A percentile compares a stretch with the other conserved stretches of the same genome.
phyloP scores from a whole-genome alignment of 495 filamentous ascomycete species.

The Halenospora varia region DNA sequence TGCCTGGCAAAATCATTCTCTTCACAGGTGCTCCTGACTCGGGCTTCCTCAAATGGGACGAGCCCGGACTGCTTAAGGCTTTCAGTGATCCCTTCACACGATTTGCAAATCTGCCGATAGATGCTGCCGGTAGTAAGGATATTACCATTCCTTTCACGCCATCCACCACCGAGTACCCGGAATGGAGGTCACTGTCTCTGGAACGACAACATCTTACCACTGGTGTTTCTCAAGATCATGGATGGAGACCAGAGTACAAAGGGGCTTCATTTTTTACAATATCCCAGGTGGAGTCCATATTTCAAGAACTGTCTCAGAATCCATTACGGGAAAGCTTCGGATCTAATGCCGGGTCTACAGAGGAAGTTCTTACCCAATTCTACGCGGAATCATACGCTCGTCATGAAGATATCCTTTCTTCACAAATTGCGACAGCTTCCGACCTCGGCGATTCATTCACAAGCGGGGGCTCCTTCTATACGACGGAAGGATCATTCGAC shows the following conservation, averaged over 20 bases:
- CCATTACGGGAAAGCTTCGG: constrained; percentile 25
- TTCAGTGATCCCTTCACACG: constrained; percentile 41
- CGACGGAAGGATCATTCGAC: neutral
- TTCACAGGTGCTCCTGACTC: constrained; percentile 60
- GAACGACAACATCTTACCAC: constrained; percentile 32
- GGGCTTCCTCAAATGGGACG: constrained; percentile 51
- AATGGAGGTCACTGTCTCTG: constrained; percentile 46
- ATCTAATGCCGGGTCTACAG: constrained; percentile 17
- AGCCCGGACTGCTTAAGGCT: constrained; percentile 42
- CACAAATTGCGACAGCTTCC: constrained; percentile 37
- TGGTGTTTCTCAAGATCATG: constrained; percentile 41
- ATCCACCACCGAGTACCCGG: constrained; percentile 27
- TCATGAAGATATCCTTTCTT: constrained; percentile 53
- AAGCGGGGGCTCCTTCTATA: constrained; percentile 1
- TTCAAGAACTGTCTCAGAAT: constrained; percentile 19
- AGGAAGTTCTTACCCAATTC: constrained; percentile 53
- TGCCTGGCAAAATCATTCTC: constrained; percentile 35
- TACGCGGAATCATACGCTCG: constrained; percentile 69
- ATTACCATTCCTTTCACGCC: constrained; percentile 2
- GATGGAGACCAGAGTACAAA: constrained; percentile 19
- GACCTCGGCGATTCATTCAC: constrained; percentile 7
- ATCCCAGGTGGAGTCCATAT: constrained; percentile 29
- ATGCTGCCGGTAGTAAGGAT: neutral
- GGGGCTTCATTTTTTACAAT: constrained; percentile 48
- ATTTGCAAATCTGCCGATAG: constrained; percentile 32